These are phyloP conservation scores for Neurospora sp. DNA, from an alignment of 2,329 filamentous ascomycete species.

Conservation along the genomic window DNA sequence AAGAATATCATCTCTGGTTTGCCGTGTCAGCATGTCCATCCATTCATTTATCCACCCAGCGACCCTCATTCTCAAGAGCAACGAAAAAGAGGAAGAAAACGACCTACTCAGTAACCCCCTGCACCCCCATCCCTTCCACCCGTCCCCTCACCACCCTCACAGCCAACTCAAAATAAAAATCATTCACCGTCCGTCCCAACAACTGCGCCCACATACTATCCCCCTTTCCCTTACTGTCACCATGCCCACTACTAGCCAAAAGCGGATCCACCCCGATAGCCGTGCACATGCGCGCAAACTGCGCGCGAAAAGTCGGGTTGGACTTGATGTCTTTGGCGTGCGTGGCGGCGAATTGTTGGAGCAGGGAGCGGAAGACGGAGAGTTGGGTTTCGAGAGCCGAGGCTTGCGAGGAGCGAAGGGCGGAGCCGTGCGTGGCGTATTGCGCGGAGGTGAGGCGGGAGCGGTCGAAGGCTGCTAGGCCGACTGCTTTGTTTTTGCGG, in stretches of 20 bases:
- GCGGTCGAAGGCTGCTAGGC: conserved; percentile 82
- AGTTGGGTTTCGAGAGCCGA: conserved; percentile 86
- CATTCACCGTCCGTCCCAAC: conserved; percentile 82
- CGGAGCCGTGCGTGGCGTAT: conserved; percentile 81
- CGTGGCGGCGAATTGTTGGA: conserved; percentile 90
- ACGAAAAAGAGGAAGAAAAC: not conserved
- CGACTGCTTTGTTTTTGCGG: conserved; percentile 56
- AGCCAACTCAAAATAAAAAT: conserved; percentile 97
- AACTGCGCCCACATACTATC: conserved; percentile 87
- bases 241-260: conserved; percentile 48
- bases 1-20: conserved; percentile 68
- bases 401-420: conserved; percentile 74
- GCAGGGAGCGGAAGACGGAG: conserved; percentile 86
- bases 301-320: conserved; percentile 86
- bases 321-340: conserved; percentile 95
- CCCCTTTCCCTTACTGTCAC: conserved; percentile 31
- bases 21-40: not conserved
- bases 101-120: conserved; percentile 61
- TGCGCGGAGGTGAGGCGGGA: conserved; percentile 76
- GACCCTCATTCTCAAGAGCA: not conserved
- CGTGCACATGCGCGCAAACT: conserved; percentile 97
- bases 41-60: not conserved
- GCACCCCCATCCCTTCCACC: conserved; percentile 60
- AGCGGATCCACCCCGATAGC: conserved; percentile 87
- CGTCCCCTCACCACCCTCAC: conserved; percentile 71